phyloP scores from a whole-genome alignment of 768 basidiomycete species.

The Chalciporus sphaerocephalus region DNA sequence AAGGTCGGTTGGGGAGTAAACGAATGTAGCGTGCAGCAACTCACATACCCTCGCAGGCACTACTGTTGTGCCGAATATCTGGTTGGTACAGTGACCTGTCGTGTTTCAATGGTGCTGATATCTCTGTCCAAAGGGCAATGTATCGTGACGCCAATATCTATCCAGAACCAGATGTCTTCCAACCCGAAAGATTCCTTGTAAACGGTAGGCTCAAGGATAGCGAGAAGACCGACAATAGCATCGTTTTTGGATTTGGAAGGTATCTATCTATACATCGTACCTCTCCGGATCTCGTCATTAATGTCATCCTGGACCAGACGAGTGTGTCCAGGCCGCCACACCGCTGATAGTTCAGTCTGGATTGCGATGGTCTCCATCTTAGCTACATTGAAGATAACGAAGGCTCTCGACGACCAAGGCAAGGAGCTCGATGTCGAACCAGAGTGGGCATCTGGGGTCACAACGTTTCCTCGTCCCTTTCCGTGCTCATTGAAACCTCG shows the following conservation, averaged over 20 bases:
- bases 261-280: background rate
- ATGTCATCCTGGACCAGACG: conserved; percentile 12
- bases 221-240: background rate
- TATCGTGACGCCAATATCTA: conserved; percentile 7
- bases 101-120: background rate
- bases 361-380: conserved; percentile 26
- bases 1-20: conserved; percentile 12
- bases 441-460: conserved; percentile 13
- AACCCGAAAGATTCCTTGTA: conserved; percentile 30
- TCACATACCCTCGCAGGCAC: conserved; percentile 9
- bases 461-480: conserved; percentile 11
- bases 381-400: conserved; percentile 22
- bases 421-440: conserved; percentile 20
- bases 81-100: conserved; percentile 4
- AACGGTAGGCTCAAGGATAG: conserved; percentile 6
- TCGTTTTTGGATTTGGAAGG: conserved; percentile 25
- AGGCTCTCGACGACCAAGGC: conserved; percentile 24
- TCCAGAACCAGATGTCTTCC: conserved; percentile 25
- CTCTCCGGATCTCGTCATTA: background rate
- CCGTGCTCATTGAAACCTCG: conserved; percentile 14
- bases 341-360: conserved; percentile 33
- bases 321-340: conserved; percentile 30
- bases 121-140: conserved; percentile 13
- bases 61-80: conserved; percentile 18
- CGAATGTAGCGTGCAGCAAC: background rate